phyloP scores from a whole-genome alignment of 169 alveolate species.

The Plasmodium vivax region DNA sequence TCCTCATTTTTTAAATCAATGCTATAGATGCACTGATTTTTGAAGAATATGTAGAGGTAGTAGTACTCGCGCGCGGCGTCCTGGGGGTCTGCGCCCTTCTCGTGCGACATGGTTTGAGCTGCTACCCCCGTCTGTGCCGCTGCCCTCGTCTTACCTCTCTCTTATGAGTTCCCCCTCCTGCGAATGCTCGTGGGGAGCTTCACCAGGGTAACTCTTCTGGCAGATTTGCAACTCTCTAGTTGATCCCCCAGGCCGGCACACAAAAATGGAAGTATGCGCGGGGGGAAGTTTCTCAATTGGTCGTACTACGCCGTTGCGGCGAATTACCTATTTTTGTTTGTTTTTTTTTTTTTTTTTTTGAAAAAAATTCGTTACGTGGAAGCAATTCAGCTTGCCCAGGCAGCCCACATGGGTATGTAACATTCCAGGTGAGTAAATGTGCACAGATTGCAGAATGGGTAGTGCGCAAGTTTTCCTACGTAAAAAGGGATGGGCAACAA shows the following conservation, averaged over 20 bases:
- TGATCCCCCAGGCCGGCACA: neutral
- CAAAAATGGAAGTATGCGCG: neutral
- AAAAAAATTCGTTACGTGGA: neutral
- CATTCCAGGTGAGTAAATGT: neutral
- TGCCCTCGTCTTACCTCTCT: neutral
- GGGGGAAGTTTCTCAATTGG: neutral
- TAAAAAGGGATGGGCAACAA: neutral
- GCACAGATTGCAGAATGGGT: neutral
- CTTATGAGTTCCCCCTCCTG: neutral
- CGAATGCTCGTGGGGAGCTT: neutral
- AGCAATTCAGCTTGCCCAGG: neutral
- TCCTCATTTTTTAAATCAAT: constrained; percentile 39
- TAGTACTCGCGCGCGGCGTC: constrained; percentile 37
- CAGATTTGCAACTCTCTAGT: neutral
- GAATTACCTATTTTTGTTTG: neutral
- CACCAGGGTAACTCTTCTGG: neutral
- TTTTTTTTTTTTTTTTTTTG: no score
- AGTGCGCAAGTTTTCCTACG: neutral
- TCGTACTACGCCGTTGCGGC: neutral
- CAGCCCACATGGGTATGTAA: neutral
- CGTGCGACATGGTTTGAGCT: constrained; percentile 7
- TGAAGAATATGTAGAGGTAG: constrained; percentile 67
- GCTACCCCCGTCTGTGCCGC: neutral
- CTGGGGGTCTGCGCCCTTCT: constrained; percentile 5
- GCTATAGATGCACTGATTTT: constrained; percentile 63